A percentile compares a stretch with the other conserved stretches of the same genome.
Conservation (phyloP, 176 grass and related monocot genomes). For the Hyparrhenia diplandra region DNA sequence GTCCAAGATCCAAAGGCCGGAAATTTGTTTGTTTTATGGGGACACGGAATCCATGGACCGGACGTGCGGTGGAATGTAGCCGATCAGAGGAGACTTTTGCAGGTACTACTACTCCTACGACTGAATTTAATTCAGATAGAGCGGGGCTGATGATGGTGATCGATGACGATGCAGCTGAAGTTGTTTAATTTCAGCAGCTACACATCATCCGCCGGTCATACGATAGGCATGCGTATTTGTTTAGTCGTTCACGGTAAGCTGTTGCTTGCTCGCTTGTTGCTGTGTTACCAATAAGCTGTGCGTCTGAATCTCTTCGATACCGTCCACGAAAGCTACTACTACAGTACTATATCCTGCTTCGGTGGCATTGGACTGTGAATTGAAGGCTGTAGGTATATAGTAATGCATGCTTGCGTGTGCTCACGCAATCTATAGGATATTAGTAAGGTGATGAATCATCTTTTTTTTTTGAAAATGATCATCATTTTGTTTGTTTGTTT, state of each 20-base stretch:
- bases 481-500: neutral
- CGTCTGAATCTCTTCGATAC: no score
- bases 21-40: conserved; percentile 16
- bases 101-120: neutral
- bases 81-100: conserved; percentile 9
- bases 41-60: neutral
- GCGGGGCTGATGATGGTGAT: neutral
- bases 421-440: no score
- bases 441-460: neutral
- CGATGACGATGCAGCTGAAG: neutral
- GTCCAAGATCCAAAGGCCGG: conserved; percentile 2
- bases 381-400: no score
- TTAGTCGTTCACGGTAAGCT: conserved; percentile 9
- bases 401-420: no score
- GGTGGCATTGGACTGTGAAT: no score
- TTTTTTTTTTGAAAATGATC: no score
- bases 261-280: conserved; percentile 4
- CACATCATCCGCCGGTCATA: conserved; percentile 8
- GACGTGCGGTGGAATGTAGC: neutral
- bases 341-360: no score
- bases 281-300: neutral
- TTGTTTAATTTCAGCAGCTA: neutral
- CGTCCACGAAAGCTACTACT: no score
- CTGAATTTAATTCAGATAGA: neutral
- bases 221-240: conserved; percentile 9